phyloP scores from a whole-genome alignment of 1,284 basidiomycete genomes.

The Leccinum fuscescens region DNA sequence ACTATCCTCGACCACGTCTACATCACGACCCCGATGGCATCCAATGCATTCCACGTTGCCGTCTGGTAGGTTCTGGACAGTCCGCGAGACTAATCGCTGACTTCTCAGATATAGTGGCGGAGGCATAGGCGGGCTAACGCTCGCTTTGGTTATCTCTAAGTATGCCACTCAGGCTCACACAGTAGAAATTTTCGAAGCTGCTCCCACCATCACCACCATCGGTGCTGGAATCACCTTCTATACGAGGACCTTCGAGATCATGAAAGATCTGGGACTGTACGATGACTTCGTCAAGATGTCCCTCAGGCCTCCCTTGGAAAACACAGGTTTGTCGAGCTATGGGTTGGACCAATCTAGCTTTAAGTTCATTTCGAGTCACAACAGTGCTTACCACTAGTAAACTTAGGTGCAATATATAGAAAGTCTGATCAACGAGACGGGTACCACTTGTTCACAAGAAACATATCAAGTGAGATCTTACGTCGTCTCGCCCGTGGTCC shows the following conservation, averaged over 20 bases:
- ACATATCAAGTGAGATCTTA: conserved; percentile 11
- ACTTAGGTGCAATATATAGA: conserved; percentile 17
- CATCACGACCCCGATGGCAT: not conserved
- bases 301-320: conserved; percentile 10
- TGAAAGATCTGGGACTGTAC: conserved; percentile 34
- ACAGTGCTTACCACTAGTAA: not conserved
- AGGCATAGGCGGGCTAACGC: conserved; percentile 39
- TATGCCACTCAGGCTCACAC: conserved; percentile 14
- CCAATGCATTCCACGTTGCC: not conserved
- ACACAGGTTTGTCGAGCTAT: conserved; percentile 9
- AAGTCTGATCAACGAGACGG: conserved; percentile 29
- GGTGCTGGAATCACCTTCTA: conserved; percentile 38
- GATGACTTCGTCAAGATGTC: conserved; percentile 17
- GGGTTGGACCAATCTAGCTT: not conserved
- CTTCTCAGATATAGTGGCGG: conserved; percentile 31
- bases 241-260: conserved; percentile 35
- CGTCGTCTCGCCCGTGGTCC: not conserved
- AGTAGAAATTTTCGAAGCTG: conserved; percentile 38
- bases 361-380: not conserved
- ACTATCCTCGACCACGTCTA: not conserved
- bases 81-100: not conserved
- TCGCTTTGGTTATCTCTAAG: conserved; percentile 35
- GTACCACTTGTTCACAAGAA: conserved; percentile 21
- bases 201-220: conserved; percentile 34
- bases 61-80: not conserved